Evolutionary conservation across 2,329 filamentous ascomycete genomes (phyloP), one percentile per base, ranked within the genome.

Genomic region (Fusarium sp.): DNA sequence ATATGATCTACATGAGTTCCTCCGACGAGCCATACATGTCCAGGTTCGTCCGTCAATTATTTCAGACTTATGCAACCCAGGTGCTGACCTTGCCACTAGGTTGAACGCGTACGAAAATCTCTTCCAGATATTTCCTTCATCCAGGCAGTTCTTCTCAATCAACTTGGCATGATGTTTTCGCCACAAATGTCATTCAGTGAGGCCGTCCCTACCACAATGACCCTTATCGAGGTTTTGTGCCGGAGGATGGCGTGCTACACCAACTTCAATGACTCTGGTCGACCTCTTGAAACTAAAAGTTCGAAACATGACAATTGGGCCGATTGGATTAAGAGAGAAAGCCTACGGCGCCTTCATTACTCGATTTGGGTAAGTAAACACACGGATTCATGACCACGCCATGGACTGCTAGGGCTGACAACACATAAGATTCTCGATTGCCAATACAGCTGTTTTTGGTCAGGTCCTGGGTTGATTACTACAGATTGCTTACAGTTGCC

Each of bases 381-480:
- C 17, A 4, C 35, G 17, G 9, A 9, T 3, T 8, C 35, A 18
- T 8, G 8, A 36, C 10, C 1, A 18, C 18, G 3, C 7, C 28
- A 18, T 36, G 8, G 35, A 15, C 35, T 8, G 28, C 8, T 2
- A 30, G 8, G 28, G 9, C 47, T 50, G 9, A 50, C 5, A 5
- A 32, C 6, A 12, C 6, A 35, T 3, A 3, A 50, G 47, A 50
- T 50, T 15, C 47, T 50, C 47, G 47, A 50, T n/a, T 50, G 47
- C 47, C 20, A 50, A 5, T 18, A 50, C 28, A 50, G 20, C 47
- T 50, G 47, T 6, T 50, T 50, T 1, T 50, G 47, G 47, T 12
- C 47, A 32, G 47, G 47, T 6, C 22, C 6, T 5, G 47, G 47
- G 3, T 18, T 50, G 24, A 4, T 18, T 8, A 35, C 47, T 4